Base-by-base conservation (phyloP, 1,284 basidiomycete genomes). In the Sutorius eximius region DNA sequence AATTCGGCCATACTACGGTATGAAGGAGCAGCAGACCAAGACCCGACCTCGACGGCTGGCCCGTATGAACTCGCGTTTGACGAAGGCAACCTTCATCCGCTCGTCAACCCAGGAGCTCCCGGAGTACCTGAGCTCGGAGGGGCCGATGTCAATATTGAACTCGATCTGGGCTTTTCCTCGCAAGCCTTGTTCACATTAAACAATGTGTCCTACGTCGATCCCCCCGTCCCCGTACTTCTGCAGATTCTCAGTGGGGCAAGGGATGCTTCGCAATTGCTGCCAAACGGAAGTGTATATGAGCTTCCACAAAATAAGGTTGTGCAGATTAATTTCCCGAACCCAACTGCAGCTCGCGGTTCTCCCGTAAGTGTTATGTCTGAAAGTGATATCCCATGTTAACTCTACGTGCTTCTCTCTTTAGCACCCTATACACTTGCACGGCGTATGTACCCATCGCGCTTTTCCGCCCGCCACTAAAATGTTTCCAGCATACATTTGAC, bases 1-100 rank as follows among this genome's bases (percentile, higher is more conserved):
- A 82, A 81, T 59, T 71, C 73, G 16, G 85, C 82, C 3, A 81
- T 86, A 52, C 61, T 86, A 30, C 75, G 78, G 18, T 86, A 86
- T 60, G 54, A 43, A 0, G 77, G 78, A 6, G 83, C 83, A 3
- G 59, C 67, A 0, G 54, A 55, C 1, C 45, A 45, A 11, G 81
- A 83, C 32, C 83, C 80, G 0, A 75, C 65, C 5, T 74, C 77
- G 0, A 34, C 56, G 0, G 65, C 71, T 53, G 62, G 66, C 0
- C 68, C 71, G 0, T 70, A 62, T 51, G 64, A 58, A 20, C 61
- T 66, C 2, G 6, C 64, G 0, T 60, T 75, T 15, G 20, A 62
- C 18, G 74, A 77, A 48, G 58, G 62, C 11, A 57, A 60, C 15
- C 64, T 78, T 3, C 70, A 71, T 32, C 66, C 76, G 3, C 62